phyloP scores from a whole-genome alignment of 805 yeast genomes.

The Blastobotrys robertii region DNA sequence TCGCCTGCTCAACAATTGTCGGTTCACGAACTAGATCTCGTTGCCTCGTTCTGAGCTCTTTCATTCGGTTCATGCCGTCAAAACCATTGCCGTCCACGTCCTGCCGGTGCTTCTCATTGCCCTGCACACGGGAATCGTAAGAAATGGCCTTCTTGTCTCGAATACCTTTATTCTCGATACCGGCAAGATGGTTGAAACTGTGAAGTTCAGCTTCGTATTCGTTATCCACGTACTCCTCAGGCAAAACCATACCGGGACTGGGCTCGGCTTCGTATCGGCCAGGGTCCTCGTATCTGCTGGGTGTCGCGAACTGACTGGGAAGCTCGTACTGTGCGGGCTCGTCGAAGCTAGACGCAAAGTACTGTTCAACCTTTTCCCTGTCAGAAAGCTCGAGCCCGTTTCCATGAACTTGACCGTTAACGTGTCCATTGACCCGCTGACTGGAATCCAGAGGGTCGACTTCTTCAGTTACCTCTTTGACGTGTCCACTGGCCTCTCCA shows the following conservation, averaged over 20 bases:
- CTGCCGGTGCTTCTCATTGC: constrained; percentile 48
- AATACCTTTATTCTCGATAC: constrained; percentile 76
- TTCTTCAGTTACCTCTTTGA: too few relatives aligned
- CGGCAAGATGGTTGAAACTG: constrained; percentile 80
- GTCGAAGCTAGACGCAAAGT: too few relatives aligned
- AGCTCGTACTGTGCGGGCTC: not conserved
- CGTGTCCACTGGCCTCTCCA: not conserved
- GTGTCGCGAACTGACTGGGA: not conserved
- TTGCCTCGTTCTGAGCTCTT: constrained; percentile 2
- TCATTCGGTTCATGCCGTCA: constrained; percentile 41
- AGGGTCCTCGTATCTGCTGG: not conserved
- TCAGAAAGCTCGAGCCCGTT: not conserved
- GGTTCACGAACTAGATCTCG: not conserved
- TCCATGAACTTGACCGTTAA: constrained; percentile 1
- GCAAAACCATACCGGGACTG: constrained; percentile 5
- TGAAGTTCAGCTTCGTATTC: not conserved
- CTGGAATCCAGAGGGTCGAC: not conserved
- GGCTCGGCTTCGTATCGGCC: constrained; percentile 1
- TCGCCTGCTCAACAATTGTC: not conserved
- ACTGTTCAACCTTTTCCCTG: constrained; percentile 1
- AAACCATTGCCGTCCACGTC: constrained; percentile 73
- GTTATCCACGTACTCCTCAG: not conserved
- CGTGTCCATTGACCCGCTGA: not conserved
- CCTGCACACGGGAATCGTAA: constrained; percentile 69
- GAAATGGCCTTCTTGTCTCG: constrained; percentile 76